Evolutionary conservation across 306 rosid genomes (phyloP), one percentile per base, ranked within the genome.

Genomic region (Quercus berberidifolia): DNA sequence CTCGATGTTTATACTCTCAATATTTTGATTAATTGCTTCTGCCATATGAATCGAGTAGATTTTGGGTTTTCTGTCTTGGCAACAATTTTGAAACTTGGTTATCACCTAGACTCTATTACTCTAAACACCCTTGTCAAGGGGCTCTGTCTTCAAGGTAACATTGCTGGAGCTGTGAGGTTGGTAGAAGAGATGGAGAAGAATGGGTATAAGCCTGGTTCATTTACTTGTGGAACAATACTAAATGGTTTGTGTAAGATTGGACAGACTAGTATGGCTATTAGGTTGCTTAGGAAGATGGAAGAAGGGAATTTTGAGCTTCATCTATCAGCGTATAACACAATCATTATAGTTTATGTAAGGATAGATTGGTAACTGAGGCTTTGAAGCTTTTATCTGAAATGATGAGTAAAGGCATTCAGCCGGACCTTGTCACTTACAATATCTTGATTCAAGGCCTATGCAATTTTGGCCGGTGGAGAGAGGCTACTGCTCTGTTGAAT

Each of bases 341-440:
- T 76, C 20, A 51, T 81, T 49, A 81, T 28, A 55, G 73, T 28
- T 51, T 74, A 49, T 71, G 78, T 68, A 76, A 82, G 81, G 78
- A 76, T 15, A 60, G 78, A 18, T 43, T 69, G n/a, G 69, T 73
- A 2, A 3, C 4, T 0, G 74, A 82, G 62, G 81, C 33, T 74
- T 23, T 82, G 51, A 46, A 52, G 21, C 19, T 76, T 30, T 26
- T 54, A 35, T 14, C 52, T 20, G 31, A 51, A 30, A 71, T 82
- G 78, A 71, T 1, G 3, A 23, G 60, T 19, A 60, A 51, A 49
- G 74, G 74, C 54, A 21, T 71, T 28, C 51, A 5, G 26, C 81
- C 78, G 1, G 15, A 63, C 35, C 5, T 71, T 35, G 20, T 71
- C 49, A 62, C 81, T 57, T 82, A 81, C 41, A 64, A 15, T 31